phyloP scores from a whole-genome alignment of 208 protist species.

The Trypanosomatidae sp. region DNA sequence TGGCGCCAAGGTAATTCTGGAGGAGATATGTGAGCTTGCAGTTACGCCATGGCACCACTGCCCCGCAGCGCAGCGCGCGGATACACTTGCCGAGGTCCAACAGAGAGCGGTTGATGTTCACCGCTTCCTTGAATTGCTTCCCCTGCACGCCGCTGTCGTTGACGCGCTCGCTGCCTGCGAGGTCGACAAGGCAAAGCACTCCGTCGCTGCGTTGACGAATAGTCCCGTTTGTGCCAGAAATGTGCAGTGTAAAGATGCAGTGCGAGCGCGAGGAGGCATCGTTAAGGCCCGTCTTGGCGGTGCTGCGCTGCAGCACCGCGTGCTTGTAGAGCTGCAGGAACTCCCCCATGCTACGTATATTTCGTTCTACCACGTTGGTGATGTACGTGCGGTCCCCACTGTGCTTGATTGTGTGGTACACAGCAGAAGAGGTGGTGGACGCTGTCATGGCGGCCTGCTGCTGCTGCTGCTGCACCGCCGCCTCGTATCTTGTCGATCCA shows the following conservation, averaged over 20 bases:
- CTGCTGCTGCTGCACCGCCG: slow-evolving; percentile 13
- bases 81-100: slow-evolving; percentile 94
- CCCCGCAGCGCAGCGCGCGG: slow-evolving; percentile 60
- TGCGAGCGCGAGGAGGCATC: slow-evolving; percentile 92
- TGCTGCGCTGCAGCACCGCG: slow-evolving; percentile 72
- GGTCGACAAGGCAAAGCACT: slow-evolving; percentile 90
- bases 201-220: slow-evolving; percentile 79
- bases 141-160: slow-evolving; percentile 89
- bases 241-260: slow-evolving; percentile 83
- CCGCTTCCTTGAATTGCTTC: slow-evolving; percentile 87
- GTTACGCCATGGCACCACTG: slow-evolving; percentile 91
- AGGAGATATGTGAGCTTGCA: slow-evolving; percentile 92
- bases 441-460: background rate
- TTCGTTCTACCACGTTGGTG: slow-evolving; percentile 55
- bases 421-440: slow-evolving; percentile 13
- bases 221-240: slow-evolving; percentile 59
- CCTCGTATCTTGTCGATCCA: slow-evolving; percentile 56
- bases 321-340: slow-evolving; percentile 67
- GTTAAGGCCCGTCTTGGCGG: slow-evolving; percentile 85
- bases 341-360: slow-evolving; percentile 47
- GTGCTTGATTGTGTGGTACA: slow-evolving; percentile 80
- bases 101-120: slow-evolving; percentile 93
- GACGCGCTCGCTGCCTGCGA: slow-evolving; percentile 94
- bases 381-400: slow-evolving; percentile 56
- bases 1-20: slow-evolving; percentile 87